Conservation (phyloP, 257 asterid species). For the Pogostemon cablin region DNA sequence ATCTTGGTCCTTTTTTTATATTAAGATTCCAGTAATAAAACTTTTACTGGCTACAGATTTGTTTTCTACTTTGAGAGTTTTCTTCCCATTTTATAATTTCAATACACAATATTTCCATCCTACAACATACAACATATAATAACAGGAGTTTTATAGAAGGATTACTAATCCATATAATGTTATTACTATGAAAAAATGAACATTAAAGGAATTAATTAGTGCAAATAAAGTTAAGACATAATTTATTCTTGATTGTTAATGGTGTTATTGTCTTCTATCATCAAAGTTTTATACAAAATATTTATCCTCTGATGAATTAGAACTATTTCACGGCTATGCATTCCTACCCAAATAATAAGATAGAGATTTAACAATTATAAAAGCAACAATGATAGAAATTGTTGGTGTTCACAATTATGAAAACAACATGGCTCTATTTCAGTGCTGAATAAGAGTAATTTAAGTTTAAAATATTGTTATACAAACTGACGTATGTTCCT, state of each 20-base stretch:
- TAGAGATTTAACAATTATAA: not conserved
- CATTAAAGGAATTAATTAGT: too few relatives aligned
- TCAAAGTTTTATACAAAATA: constrained; percentile 15
- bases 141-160: not conserved
- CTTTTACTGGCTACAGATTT: not conserved
- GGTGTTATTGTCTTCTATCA: constrained; percentile 24
- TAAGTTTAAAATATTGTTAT: not conserved
- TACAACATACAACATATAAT: not conserved
- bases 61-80: not conserved
- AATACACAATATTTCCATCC: not conserved
- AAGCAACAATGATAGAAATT: not conserved
- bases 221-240: too few relatives aligned
- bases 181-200: not conserved
- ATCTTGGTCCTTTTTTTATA: constrained; percentile 1
- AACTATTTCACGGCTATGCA: not conserved
- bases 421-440: too few relatives aligned
- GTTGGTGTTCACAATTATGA: not conserved
- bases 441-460: not conserved
- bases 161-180: not conserved
- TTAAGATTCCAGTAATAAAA: constrained; percentile 15
- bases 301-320: constrained; percentile 13
- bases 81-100: not conserved
- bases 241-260: constrained; percentile 34
- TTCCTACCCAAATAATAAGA: not conserved
- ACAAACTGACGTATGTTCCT: not conserved